These are phyloP conservation scores for Leccinum aurantiacum DNA, from an alignment of 768 basidiomycete genomes.

Conservation along the genomic window DNA sequence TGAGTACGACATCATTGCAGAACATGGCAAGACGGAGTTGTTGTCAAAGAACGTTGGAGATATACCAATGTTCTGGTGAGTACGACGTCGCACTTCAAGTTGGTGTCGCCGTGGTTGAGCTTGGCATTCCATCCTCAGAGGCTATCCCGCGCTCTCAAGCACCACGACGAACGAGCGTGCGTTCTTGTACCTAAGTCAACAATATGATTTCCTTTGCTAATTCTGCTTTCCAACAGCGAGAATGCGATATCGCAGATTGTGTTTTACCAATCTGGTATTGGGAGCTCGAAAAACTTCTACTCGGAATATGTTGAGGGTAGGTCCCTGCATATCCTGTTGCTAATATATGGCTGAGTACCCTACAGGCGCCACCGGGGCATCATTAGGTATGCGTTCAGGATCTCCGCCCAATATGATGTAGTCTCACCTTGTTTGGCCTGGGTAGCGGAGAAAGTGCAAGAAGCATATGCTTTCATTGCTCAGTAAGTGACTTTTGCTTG, in stretches of 20 bases:
- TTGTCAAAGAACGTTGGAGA: conserved; percentile 41
- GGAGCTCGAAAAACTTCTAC: conserved; percentile 55
- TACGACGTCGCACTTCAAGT: neutral
- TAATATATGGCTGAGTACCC: conserved; percentile 11
- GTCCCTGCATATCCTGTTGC: conserved; percentile 7
- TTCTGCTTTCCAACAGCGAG: conserved; percentile 20
- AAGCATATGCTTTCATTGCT: conserved; percentile 78
- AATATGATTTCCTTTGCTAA: neutral
- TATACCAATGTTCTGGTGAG: conserved; percentile 60
- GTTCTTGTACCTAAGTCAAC: conserved; percentile 3
- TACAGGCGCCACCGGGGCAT: conserved; percentile 61
- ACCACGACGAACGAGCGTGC: conserved; percentile 45
- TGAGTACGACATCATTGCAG: conserved; percentile 34
- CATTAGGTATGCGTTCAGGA: conserved; percentile 45
- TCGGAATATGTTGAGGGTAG: conserved; percentile 61
- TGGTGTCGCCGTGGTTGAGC: neutral
- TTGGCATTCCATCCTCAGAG: conserved; percentile 36
- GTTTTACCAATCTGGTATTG: conserved; percentile 64
- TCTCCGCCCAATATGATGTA: neutral
- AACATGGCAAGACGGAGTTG: conserved; percentile 71
- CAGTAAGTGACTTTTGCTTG: conserved; percentile 50
- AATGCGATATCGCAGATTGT: conserved; percentile 58
- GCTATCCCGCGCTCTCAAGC: conserved; percentile 51
- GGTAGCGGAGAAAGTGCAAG: conserved; percentile 70
- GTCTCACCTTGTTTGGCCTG: conserved; percentile 4